Percentiles rank a stretch among this genome's conserved stretches.
Conservation (phyloP, 2,329 filamentous ascomycete genomes). For the Apiospora kogelbergensis region DNA sequence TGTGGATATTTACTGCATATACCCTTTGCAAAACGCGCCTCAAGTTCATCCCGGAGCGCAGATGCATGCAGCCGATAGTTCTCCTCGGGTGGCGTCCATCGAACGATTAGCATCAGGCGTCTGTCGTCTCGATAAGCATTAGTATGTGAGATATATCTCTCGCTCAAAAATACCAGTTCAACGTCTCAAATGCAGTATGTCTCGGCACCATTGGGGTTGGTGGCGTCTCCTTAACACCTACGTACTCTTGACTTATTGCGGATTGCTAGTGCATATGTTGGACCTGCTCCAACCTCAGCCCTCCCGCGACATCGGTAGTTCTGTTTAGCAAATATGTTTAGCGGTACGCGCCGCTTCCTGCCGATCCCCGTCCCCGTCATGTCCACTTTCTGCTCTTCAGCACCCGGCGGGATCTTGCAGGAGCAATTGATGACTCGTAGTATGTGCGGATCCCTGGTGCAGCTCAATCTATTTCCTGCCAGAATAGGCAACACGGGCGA, state of each 20-base stretch:
- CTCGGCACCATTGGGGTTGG: not conserved
- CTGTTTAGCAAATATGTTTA: not conserved
- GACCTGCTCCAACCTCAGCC: not conserved
- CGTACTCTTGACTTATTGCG: not conserved
- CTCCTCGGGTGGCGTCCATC: not conserved
- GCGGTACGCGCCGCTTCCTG: slow-evolving; percentile 4
- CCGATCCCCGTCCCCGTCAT: slow-evolving; percentile 2
- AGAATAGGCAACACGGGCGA: not conserved
- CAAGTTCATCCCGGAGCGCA: not conserved
- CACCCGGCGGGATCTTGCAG: not conserved
- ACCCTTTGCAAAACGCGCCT: not conserved
- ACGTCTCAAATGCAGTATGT: not conserved
- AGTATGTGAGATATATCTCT: not conserved
- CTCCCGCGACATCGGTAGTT: slow-evolving; percentile 4
- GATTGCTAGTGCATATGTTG: not conserved
- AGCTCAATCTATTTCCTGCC: not conserved
- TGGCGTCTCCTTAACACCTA: not conserved
- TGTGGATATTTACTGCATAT: not conserved
- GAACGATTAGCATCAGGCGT: not conserved
- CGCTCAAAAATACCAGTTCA: not conserved
- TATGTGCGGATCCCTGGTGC: not conserved
- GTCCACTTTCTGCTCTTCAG: not conserved
- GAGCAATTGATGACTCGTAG: not conserved
- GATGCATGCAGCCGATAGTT: not conserved
- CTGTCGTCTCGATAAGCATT: not conserved